Evolutionary conservation across 2,329 filamentous ascomycete species (phyloP), one percentile per base, ranked within the genome.

Genomic region (Onygenales sp.): DNA sequence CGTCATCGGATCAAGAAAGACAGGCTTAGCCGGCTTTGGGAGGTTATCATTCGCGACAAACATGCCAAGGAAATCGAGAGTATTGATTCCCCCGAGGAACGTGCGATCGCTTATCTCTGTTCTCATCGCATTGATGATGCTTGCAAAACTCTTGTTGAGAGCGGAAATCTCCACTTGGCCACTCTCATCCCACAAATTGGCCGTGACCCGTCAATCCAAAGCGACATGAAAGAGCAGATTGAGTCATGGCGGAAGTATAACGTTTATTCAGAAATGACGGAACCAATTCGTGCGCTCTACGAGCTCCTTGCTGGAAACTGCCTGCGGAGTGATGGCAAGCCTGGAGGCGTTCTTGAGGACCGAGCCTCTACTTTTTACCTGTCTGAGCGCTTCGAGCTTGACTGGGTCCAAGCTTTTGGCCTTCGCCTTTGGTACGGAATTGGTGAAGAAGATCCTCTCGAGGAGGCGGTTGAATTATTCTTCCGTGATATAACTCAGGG

Each of bases 381-480:
- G 58, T 87, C 89, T 1, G 80, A 87, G 62, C 84, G 85, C 46
- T 98, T 96, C 66, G 83, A 83, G 4, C 77, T 98, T 37, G 87
- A 94, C 66, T 98, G 93, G 93, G 85, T 88, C 67, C 91, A 95
- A 65, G 85, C 91, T 0, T 95, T 98, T 68, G 92, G 88, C 9
- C 77, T 98, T 49, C 84, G 91, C 43, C 76, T 98, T 1, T 97
- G 90, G 87, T 98, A 95, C 67, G 85, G 84, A 44, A 87, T 84
- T 42, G 77, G 81, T 2, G 75, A 80, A 36, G 77, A 83, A 40
- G 86, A 90, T 44, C 79, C 83, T 37, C 77, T 96, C 43, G 81
- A 85, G 49, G 74, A 77, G 45, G 91, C 91, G 2, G 84, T 98
- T 4, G 70, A 77, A 43, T 79, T 80, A 32, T 98, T 90, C 68